These are phyloP conservation scores for Obba rivulosa DNA, from an alignment of 768 basidiomycete species.

Conservation along the genomic window DNA sequence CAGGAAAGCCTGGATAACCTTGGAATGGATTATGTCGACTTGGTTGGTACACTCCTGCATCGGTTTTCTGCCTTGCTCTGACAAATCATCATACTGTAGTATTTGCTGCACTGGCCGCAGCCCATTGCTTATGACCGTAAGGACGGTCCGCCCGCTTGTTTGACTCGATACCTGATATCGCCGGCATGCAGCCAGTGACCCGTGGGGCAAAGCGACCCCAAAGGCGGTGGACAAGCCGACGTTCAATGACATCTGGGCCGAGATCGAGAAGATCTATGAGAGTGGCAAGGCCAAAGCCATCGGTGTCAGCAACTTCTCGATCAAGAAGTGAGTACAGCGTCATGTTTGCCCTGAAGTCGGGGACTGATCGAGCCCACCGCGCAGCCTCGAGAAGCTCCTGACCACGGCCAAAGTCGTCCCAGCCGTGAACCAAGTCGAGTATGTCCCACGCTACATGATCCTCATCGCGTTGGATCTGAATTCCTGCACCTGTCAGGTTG, in stretches of 20 bases:
- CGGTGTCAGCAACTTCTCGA: constrained; percentile 57
- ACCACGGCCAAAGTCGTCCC: constrained; percentile 27
- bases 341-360: neutral
- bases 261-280: constrained; percentile 44
- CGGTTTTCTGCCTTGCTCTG: no score
- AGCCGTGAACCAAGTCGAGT: constrained; percentile 33
- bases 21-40: constrained; percentile 27
- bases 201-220: constrained; percentile 27
- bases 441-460: no score
- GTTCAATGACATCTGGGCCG: constrained; percentile 42
- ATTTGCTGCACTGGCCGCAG: constrained; percentile 49
- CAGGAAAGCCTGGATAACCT: constrained; percentile 24
- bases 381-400: constrained; percentile 23
- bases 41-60: constrained; percentile 19
- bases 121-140: constrained; percentile 27
- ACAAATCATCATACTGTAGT: constrained; percentile 23
- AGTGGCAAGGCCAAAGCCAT: constrained; percentile 45
- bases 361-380: neutral
- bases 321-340: constrained; percentile 40
- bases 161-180: neutral
- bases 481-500: constrained; percentile 25
- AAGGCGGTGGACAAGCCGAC: constrained; percentile 24
- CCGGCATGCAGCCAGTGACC: constrained; percentile 18
- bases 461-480: neutral
- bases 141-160: neutral